Percentiles rank a stretch among this genome's conserved stretches.
Evolutionary conservation across 495 filamentous ascomycete species (phyloP).

Genomic region (Penicillium dipodomyicola): DNA sequence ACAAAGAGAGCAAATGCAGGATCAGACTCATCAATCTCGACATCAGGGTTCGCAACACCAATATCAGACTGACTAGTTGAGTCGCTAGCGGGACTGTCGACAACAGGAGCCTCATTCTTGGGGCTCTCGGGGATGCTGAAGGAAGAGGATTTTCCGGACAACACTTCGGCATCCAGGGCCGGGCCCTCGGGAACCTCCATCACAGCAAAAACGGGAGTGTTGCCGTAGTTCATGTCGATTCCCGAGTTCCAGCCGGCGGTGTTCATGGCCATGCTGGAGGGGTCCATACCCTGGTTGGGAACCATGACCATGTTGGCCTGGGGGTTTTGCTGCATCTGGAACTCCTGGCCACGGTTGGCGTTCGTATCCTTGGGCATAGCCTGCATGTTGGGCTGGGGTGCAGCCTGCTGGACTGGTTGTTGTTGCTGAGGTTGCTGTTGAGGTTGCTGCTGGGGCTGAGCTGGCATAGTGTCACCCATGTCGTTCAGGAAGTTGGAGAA

Average conservation of each 20-base stretch:
- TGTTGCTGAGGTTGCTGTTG: constrained; percentile 38
- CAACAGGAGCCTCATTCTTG: constrained; percentile 52
- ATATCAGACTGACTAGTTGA: constrained; percentile 31
- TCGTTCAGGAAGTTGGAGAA: constrained; percentile 81
- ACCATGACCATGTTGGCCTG: constrained; percentile 72
- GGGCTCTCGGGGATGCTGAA: constrained; percentile 36
- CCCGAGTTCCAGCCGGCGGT: constrained; percentile 54
- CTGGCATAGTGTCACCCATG: constrained; percentile 53
- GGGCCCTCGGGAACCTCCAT: constrained; percentile 70
- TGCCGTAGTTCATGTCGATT: constrained; percentile 57
- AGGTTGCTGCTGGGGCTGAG: constrained; percentile 36
- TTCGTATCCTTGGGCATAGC: constrained; percentile 59
- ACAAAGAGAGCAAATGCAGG: constrained; percentile 57
- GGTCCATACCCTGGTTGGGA: constrained; percentile 68
- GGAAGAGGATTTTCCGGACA: constrained; percentile 66
- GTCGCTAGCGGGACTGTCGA: constrained; percentile 42
- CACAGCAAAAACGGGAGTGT: constrained; percentile 78
- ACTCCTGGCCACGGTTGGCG: constrained; percentile 54
- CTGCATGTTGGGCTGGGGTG: constrained; percentile 12
- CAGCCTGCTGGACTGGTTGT: constrained; percentile 33
- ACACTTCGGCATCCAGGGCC: constrained; percentile 54
- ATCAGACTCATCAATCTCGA: constrained; percentile 59
- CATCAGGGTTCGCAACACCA: constrained; percentile 41
- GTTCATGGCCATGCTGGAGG: constrained; percentile 57
- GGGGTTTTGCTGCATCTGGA: constrained; percentile 57